Base-by-base conservation (phyloP, 352 stramenopile genomes). In the Thraustotheca clavata region DNA sequence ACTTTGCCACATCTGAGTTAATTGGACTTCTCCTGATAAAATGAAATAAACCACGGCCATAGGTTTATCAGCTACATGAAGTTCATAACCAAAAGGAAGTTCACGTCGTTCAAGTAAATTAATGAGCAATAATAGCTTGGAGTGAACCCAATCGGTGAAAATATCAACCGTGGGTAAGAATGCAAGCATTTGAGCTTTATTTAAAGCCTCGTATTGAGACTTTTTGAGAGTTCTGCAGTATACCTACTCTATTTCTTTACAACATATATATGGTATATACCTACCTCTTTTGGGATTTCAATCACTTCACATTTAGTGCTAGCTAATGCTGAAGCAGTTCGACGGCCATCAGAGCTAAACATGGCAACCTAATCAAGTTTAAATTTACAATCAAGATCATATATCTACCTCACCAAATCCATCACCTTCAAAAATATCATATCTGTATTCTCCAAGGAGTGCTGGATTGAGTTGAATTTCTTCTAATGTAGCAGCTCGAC, bases 251-350 rank as follows among this genome's bases (percentile, higher is more conserved):
- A 22, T 6, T 50, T 14, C 6, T 14, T 6, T 6, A 50, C 31
- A 43, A 4, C 7, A 22, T 8, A 26, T 24, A 8, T 29, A 40
- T 29, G 5, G 24, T 1, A 22, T 24, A 16, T 5, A 32, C 9
- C 12, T 46, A 65, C 67, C n/a, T 73, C 69, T 39, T 73, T 68
- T 1, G 74, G 70, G 6, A 87, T 46, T 46, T 87, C 72, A 8
- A 74, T 70, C 32, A 84, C 48, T 20, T 87, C 72, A 50, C 77
- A 84, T 0, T 62, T 36, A 22, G 74, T 69, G 18, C 73, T 71
- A 3, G 77, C 77, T 14, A 84, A 71, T 0, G 77, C 77, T 8
- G 77, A 81, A 9, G 77, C 77, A 38, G 77, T 87, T 34, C 77
- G 74, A 16, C 67, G 69, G n/a, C 70, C 72, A 3, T 81, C 77